phyloP scores from a whole-genome alignment of 768 basidiomycete genomes.

The Cystobasidium onofrii region DNA sequence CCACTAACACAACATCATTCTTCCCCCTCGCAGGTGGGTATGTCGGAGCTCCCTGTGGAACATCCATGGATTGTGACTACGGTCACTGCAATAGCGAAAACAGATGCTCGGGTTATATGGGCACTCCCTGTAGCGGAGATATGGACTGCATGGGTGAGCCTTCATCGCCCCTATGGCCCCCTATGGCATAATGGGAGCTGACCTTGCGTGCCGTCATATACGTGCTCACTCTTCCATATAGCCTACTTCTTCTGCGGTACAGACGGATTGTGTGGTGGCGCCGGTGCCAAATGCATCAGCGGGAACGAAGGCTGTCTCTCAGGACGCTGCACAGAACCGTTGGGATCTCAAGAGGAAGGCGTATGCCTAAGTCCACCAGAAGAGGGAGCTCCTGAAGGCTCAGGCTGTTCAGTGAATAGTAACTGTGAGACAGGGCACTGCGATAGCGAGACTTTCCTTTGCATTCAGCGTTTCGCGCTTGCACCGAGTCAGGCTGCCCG shows the following conservation, averaged over 20 bases:
- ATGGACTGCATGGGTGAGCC: conserved; percentile 2
- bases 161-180: too few species aligned
- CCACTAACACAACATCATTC: neutral
- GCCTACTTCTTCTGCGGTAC: conserved; percentile 11
- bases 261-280: neutral
- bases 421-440: neutral
- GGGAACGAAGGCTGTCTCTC: conserved; percentile 3
- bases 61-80: neutral
- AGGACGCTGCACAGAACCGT: neutral
- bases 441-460: conserved; percentile 3
- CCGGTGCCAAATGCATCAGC: neutral
- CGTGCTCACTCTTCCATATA: neutral
- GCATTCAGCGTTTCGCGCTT: neutral
- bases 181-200: too few species aligned
- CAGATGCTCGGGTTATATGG: conserved; percentile 13
- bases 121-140: neutral
- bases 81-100: neutral
- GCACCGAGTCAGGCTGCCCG: conserved; percentile 15
- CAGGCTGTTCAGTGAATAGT: neutral
- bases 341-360: neutral
- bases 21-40: neutral
- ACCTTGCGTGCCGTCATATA: neutral
- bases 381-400: neutral
- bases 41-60: neutral
- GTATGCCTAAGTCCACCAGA: neutral